These are phyloP conservation scores for Botryotinia calthae DNA, from an alignment of 2,329 filamentous ascomycete species.

Conservation along the genomic window DNA sequence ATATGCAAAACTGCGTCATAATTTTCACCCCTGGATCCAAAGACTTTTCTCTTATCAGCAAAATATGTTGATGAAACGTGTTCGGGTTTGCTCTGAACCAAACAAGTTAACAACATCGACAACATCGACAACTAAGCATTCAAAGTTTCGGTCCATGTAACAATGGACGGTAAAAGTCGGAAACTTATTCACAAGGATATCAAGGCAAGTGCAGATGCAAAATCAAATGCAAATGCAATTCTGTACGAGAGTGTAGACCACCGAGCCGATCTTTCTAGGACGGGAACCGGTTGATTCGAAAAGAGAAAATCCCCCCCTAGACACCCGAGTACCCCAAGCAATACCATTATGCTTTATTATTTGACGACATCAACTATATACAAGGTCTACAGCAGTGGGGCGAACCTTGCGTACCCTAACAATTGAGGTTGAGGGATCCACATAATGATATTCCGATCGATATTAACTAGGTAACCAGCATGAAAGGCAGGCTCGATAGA, in stretches of 20 bases:
- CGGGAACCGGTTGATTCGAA: not conserved
- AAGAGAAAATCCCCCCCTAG: not conserved
- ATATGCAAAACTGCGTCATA: slow-evolving; percentile 13
- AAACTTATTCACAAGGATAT: not conserved
- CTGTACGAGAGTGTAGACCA: not conserved
- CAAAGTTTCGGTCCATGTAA: not conserved
- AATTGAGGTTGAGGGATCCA: not conserved
- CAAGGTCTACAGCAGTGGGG: not conserved
- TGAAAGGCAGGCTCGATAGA: not conserved
- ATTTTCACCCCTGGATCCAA: not conserved
- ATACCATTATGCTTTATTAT: not conserved
- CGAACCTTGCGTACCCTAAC: not conserved
- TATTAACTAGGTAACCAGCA: not conserved
- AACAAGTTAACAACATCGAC: not conserved
- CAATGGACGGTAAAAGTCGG: not conserved
- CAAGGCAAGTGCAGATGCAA: not conserved
- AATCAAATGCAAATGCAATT: not conserved
- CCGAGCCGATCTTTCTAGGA: not conserved
- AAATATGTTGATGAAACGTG: not conserved
- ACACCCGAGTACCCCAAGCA: not conserved
- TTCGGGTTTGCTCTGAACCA: not conserved
- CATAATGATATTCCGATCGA: not conserved
- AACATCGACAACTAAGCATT: not conserved
- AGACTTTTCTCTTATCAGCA: slow-evolving; percentile 3
- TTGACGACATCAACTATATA: not conserved